Conservation (phyloP, 345 rosid species). For the Pistacia atlantica region DNA sequence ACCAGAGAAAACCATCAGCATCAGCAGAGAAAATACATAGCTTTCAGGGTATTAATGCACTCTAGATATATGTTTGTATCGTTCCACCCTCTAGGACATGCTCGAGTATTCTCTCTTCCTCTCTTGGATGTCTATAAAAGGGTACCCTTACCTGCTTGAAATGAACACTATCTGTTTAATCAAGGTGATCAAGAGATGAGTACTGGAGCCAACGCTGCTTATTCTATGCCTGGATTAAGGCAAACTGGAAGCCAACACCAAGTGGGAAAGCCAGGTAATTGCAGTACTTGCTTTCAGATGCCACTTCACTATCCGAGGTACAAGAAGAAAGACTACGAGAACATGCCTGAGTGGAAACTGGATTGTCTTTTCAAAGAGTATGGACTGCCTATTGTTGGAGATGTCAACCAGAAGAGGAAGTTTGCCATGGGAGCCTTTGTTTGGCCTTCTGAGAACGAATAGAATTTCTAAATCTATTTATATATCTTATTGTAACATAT, state of each 20-base stretch:
- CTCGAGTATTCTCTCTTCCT: constrained; percentile 19
- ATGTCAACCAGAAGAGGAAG: constrained; percentile 48
- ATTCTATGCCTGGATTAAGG: constrained; percentile 14
- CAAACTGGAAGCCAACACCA: constrained; percentile 24
- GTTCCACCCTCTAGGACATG: constrained; percentile 14
- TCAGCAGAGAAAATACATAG: not conserved
- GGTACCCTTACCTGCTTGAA: not conserved
- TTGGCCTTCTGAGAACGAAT: constrained; percentile 45
- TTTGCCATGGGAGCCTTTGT: constrained; percentile 71
- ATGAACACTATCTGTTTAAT: not conserved
- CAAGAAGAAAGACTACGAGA: constrained; percentile 48
- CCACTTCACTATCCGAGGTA: constrained; percentile 65
- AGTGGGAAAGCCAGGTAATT: constrained; percentile 9
- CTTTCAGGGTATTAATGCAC: constrained; percentile 35
- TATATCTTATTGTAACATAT: too few species aligned
- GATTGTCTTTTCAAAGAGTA: constrained; percentile 53
- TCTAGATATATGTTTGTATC: not conserved
- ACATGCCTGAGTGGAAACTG: constrained; percentile 61
- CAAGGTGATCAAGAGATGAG: not conserved
- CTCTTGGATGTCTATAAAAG: constrained; percentile 23
- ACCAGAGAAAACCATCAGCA: not conserved
- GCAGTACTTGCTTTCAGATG: constrained; percentile 44
- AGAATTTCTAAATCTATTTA: not conserved
- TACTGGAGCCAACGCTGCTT: constrained; percentile 13
- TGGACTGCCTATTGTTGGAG: constrained; percentile 50